phyloP scores from a whole-genome alignment of 2,329 filamentous ascomycete species.

The Fusarium dlaminii region DNA sequence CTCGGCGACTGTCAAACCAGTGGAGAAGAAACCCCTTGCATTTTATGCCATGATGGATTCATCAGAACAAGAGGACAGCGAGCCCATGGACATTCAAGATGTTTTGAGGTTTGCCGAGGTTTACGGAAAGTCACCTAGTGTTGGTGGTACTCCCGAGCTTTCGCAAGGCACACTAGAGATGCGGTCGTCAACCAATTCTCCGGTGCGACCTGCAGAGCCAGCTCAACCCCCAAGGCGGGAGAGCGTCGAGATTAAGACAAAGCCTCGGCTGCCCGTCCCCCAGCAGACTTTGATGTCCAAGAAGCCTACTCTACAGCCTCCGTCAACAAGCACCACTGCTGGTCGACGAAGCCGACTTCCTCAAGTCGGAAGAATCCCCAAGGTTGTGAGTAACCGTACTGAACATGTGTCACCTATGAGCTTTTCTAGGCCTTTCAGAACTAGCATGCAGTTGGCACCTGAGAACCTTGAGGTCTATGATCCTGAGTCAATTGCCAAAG shows the following conservation, averaged over 20 bases:
- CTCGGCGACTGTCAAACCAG: conserved; percentile 59
- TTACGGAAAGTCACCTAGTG: conserved; percentile 39
- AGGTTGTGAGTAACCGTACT: conserved; percentile 75
- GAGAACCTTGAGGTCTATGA: conserved; percentile 44
- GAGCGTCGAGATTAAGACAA: conserved; percentile 2
- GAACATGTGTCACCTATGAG: conserved; percentile 77
- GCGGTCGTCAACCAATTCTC: conserved; percentile 14
- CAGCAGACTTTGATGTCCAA: conserved; percentile 6
- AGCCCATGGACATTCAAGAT: conserved; percentile 52
- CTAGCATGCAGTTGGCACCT: conserved; percentile 55
- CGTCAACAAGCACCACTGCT: conserved; percentile 2
- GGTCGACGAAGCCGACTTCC: conserved; percentile 68
- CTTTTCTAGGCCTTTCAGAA: conserved; percentile 83
- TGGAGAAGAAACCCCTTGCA: conserved; percentile 62
- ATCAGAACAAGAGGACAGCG: conserved; percentile 63
- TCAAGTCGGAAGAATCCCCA: conserved; percentile 87
- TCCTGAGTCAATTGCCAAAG: conserved; percentile 57
- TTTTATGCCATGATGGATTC: conserved; percentile 72
- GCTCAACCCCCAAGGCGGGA: not conserved
- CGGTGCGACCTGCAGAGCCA: conserved; percentile 8
- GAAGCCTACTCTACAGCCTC: not conserved
- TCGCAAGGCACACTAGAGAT: conserved; percentile 24
- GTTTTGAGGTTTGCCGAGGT: conserved; percentile 62
- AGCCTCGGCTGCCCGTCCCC: conserved; percentile 6
- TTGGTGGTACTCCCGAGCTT: conserved; percentile 23